Base-by-base conservation (phyloP, 108 stramenopile genomes). In the Skeletonema costatum region DNA sequence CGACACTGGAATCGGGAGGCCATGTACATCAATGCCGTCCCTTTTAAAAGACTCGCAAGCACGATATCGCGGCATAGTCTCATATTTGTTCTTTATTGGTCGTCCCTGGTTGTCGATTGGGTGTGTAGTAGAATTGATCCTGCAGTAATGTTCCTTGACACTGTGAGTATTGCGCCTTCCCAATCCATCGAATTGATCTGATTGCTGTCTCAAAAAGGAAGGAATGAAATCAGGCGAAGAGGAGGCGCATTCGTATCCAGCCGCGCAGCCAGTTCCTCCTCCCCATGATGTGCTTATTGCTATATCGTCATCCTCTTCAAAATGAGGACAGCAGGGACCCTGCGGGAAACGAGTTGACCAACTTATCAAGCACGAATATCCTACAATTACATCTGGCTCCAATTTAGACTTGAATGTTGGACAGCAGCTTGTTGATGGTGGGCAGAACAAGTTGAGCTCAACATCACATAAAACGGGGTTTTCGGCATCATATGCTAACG, bases 21-120 rank as follows among this genome's bases (percentile, higher is more conserved):
- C 75, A 38, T 60, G 35, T 13, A 67, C 68, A 38, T 76, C 75
- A n/a, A 68, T 14, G 2, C 33, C 10, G 7, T 56, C 21, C 21
- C 17, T 56, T 29, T n/a, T 2, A 31, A 66, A 51, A 2, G 75
- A 58, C 2, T 66, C 58, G 50, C 75, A 76, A 1, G 56, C 67
- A 44, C 51, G 59, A 76, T 68, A 68, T 2, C 75, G 66, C 2
- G 75, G 75, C 60, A 61, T 76, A 10, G 14, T 30, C 11, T 75
- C 74, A 33, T 66, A 75, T 29, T 66, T 50, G 32, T 61, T 53
- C 12, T 66, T 31, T 32, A 75, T 75, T 4, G 53, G 64, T 30
- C 21, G 6, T 17, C 73, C 73, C 8, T 64, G 7, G 30, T 65
- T 35, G 63, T 74, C 73, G 17, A 51, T 31, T 13, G 73, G 73